phyloP scores from a whole-genome alignment of 2,329 filamentous ascomycete species.

The Xylariaceae sp. region DNA sequence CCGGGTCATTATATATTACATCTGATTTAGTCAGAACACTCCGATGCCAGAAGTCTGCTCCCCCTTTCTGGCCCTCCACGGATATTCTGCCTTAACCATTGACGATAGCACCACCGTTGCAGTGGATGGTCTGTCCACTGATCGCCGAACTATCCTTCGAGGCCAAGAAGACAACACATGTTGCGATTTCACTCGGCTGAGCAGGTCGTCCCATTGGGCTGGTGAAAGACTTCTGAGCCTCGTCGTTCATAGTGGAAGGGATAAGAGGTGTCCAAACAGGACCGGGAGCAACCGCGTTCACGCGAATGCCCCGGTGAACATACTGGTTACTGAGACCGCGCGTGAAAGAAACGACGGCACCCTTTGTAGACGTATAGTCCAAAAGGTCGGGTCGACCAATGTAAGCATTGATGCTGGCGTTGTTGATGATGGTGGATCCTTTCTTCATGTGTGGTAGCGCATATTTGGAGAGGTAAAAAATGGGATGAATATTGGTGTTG shows the following conservation, averaged over 20 bases:
- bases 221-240: slow-evolving; percentile 68
- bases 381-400: slow-evolving; percentile 74
- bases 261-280: slow-evolving; percentile 77
- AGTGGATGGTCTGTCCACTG: slow-evolving; percentile 62
- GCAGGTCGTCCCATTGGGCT: slow-evolving; percentile 72
- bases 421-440: slow-evolving; percentile 81
- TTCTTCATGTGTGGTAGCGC: slow-evolving; percentile 66
- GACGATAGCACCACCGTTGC: slow-evolving; percentile 46
- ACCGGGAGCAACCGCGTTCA: slow-evolving; percentile 63
- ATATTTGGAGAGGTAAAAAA: slow-evolving; percentile 79
- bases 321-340: slow-evolving; percentile 73
- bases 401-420: slow-evolving; percentile 79
- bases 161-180: slow-evolving; percentile 77
- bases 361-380: slow-evolving; percentile 78
- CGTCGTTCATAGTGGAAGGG: slow-evolving; percentile 65
- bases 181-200: slow-evolving; percentile 78
- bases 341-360: slow-evolving; percentile 75
- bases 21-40: no score
- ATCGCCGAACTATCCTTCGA: slow-evolving; percentile 69
- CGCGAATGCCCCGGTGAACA: slow-evolving; percentile 61
- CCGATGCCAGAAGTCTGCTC: no score
- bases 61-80: no score
- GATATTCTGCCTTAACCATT: slow-evolving; percentile 36
- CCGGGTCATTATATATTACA: no score
- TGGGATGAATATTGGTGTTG: slow-evolving; percentile 77